Base-by-base conservation (phyloP, 192 early-diverging fungal genomes). In the Coemansia sp. region DNA sequence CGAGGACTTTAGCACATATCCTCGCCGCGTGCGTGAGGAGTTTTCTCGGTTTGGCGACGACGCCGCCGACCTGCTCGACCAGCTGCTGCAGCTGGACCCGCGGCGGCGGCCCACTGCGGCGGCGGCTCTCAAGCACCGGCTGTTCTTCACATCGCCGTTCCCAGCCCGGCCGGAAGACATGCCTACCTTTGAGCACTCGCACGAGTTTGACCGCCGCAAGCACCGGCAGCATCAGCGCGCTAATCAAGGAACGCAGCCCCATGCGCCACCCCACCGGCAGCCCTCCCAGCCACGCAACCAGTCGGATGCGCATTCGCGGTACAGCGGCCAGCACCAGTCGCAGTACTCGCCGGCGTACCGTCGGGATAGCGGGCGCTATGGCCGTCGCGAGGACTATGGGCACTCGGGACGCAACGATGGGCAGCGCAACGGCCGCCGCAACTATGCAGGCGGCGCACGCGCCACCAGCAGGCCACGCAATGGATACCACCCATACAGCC, bases 11-110 rank as follows among this genome's bases (percentile, higher is more conserved):
- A 80, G 62, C 16, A 53, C 57, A 3, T 86, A 84, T 38, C 65
- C 72, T 28, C 77, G 85, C 12, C 75, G 77, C 35, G 74, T 92
- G 40, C 70, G 72, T 33, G 70, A 87, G 26, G 84, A 88, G 58
- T 88, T 85, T 62, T 41, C 42, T 7, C 70, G 73, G 30, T 84
- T 78, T 64, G 82, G 82, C 55, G 67, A 73, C 7, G 63, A 87
- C 4, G 83, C 86, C 5, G 83, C 78, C 4, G 87, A 92, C 53
- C 60, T 96, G 21, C 69, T 96, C 35, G 88, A 96, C 49, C 82
- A 83, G 63, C 69, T 97, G 15, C 63, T 97, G 47, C 74, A 81
- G 28, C 79, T 94, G 6, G 85, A 95, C 55, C 93, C 94, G 18
- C 71, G 74, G 15, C 83, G 82, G 41, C 65, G 95, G 37, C 63